Conservation (phyloP, 2,329 filamentous ascomycete genomes). For the Aspergillus tamarii region DNA sequence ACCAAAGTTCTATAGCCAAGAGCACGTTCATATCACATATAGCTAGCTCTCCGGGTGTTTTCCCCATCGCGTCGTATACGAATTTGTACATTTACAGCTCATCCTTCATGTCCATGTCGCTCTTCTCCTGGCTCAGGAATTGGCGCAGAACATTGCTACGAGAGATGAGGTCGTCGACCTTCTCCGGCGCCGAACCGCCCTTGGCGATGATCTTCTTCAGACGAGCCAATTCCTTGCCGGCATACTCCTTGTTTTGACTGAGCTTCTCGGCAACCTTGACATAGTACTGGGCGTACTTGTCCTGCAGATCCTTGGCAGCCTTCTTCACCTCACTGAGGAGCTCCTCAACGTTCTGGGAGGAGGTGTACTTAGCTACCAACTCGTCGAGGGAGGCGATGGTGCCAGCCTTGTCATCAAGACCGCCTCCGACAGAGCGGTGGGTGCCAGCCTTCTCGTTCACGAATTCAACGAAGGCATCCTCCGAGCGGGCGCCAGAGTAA, state of each 20-base stretch:
- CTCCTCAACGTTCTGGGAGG: conserved; percentile 65
- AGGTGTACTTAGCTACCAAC: conserved; percentile 71
- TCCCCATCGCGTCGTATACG: neutral
- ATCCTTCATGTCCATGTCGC: conserved; percentile 62
- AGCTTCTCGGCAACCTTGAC: conserved; percentile 88
- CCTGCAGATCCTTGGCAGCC: conserved; percentile 67
- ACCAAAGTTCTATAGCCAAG: neutral
- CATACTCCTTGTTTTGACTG: conserved; percentile 74
- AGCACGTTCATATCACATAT: conserved; percentile 4
- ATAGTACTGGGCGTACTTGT: conserved; percentile 93
- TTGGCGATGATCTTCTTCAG: conserved; percentile 81
- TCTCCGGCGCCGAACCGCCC: conserved; percentile 80
- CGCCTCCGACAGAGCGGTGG: conserved; percentile 79
- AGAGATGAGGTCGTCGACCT: conserved; percentile 83
- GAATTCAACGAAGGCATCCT: conserved; percentile 76
- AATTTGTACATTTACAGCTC: conserved; percentile 55
- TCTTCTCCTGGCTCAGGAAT: conserved; percentile 67
- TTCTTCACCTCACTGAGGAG: conserved; percentile 73
- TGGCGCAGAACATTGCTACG: conserved; percentile 86
- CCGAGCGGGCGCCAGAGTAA: conserved; percentile 76
- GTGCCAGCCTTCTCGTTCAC: conserved; percentile 89
- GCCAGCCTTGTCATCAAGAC: conserved; percentile 76
- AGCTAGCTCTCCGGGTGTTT: neutral
- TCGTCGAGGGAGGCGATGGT: conserved; percentile 78
- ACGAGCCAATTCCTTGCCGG: conserved; percentile 80